These are phyloP conservation scores for Botryotinia globosa DNA, from an alignment of 2,329 filamentous ascomycete species.

Conservation along the genomic window DNA sequence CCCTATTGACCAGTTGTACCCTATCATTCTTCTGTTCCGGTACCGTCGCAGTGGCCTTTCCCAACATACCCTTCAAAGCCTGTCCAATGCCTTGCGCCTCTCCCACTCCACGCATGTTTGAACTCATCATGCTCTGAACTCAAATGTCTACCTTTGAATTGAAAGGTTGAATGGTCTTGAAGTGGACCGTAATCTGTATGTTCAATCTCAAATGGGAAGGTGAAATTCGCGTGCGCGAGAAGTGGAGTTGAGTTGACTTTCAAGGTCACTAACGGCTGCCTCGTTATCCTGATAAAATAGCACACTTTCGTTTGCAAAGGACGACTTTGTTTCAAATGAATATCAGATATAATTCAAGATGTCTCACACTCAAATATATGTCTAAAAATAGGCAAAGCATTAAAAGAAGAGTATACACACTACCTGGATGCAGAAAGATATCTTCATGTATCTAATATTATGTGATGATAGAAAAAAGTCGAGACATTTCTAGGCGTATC, in stretches of 20 bases:
- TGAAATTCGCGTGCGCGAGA: slow-evolving; percentile 1
- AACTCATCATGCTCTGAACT: slow-evolving; percentile 32
- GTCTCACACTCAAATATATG: background rate
- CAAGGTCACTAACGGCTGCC: background rate
- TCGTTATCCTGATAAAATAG: background rate
- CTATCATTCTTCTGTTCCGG: slow-evolving; percentile 28
- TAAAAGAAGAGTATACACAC: background rate
- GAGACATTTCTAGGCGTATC: slow-evolving; percentile 3
- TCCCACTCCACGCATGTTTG: slow-evolving; percentile 31
- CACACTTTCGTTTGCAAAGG: background rate
- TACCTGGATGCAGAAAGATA: background rate
- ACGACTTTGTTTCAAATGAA: background rate
- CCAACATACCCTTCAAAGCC: slow-evolving; percentile 28
- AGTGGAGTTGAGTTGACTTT: slow-evolving; percentile 9
- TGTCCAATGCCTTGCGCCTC: slow-evolving; percentile 31
- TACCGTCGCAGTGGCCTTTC: slow-evolving; percentile 6
- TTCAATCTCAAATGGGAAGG: background rate
- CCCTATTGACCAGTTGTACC: slow-evolving; percentile 50
- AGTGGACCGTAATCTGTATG: background rate
- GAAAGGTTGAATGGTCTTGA: background rate
- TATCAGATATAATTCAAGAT: background rate
- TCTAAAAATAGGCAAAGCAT: background rate
- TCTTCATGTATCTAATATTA: background rate
- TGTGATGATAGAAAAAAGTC: slow-evolving; percentile 5
- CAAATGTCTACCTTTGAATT: background rate